Percentiles rank a stretch among this genome's conserved stretches.
These are phyloP conservation scores for Triticum monococcum DNA, from an alignment of 176 grass and related monocot species.

Conservation along the genomic window DNA sequence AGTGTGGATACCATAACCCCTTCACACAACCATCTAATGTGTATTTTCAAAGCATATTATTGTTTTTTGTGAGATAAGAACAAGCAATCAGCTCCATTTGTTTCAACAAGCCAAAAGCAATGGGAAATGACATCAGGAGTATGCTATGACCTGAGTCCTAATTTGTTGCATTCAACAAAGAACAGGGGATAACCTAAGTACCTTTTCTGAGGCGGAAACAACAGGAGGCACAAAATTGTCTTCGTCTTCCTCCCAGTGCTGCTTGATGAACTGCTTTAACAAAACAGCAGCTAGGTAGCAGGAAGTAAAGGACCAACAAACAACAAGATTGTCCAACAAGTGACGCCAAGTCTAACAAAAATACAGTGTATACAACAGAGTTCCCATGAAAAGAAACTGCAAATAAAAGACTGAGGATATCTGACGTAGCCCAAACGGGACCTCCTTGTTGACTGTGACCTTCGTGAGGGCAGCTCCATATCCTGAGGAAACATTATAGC, in stretches of 20 bases:
- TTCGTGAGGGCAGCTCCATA: conserved; percentile 90
- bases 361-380: neutral
- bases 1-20: neutral
- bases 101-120: neutral
- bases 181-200: neutral
- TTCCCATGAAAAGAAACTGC: neutral
- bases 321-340: neutral
- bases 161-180: neutral
- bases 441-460: conserved; percentile 78
- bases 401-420: conserved; percentile 65
- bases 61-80: neutral
- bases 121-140: neutral
- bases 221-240: conserved; percentile 85
- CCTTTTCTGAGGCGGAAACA: conserved; percentile 86
- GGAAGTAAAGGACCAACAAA: conserved; percentile 55
- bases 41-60: neutral
- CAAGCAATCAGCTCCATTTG: neutral
- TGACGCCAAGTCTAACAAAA: neutral
- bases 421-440: conserved; percentile 82
- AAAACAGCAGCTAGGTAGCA: conserved; percentile 84
- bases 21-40: neutral
- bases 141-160: neutral
- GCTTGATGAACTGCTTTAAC: conserved; percentile 95
- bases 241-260: conserved; percentile 91
- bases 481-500: conserved; percentile 44